Percentiles rank a stretch among this genome's conserved stretches.
These are phyloP conservation scores for Scalesia atractyloides DNA, from an alignment of 129 eudicot genomes.

Conservation along the genomic window DNA sequence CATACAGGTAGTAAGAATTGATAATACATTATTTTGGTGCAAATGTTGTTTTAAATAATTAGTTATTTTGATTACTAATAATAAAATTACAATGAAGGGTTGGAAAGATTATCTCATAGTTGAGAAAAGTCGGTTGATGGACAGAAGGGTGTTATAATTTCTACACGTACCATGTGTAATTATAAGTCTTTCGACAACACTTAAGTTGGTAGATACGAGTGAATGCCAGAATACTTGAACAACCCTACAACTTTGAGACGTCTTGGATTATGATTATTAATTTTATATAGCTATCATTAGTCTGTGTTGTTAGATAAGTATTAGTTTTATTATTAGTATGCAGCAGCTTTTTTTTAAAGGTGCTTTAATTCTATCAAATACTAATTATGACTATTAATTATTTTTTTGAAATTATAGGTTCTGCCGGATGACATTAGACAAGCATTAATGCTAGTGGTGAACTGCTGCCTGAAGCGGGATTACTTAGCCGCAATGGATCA, in stretches of 20 bases:
- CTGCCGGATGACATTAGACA: conserved; percentile 87
- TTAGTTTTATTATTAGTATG: not conserved
- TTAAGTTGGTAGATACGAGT: not conserved
- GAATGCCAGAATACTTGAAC: not conserved
- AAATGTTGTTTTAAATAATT: not conserved
- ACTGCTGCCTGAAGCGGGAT: conserved; percentile 82
- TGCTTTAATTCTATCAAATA: not conserved
- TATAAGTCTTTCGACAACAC: not conserved
- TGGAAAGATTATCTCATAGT: not conserved
- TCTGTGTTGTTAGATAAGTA: too few relatives aligned
- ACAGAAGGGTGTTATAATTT: not conserved
- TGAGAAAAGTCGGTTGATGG: not conserved
- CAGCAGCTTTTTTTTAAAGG: not conserved
- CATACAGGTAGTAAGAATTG: not conserved
- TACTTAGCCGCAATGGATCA: conserved; percentile 94
- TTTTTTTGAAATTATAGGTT: conserved; percentile 32
- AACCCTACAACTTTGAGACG: too few relatives aligned
- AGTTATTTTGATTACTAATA: not conserved
- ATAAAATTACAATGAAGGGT: not conserved
- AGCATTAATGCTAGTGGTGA: conserved; percentile 71
- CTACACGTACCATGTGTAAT: not conserved
- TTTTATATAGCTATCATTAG: too few relatives aligned
- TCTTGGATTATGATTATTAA: too few relatives aligned
- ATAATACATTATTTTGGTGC: not conserved
- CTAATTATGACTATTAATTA: not conserved